Evolutionary conservation across 2,329 filamentous ascomycete genomes (phyloP), one percentile per base, ranked within the genome.

Genomic region (Aspergillus sp.): DNA sequence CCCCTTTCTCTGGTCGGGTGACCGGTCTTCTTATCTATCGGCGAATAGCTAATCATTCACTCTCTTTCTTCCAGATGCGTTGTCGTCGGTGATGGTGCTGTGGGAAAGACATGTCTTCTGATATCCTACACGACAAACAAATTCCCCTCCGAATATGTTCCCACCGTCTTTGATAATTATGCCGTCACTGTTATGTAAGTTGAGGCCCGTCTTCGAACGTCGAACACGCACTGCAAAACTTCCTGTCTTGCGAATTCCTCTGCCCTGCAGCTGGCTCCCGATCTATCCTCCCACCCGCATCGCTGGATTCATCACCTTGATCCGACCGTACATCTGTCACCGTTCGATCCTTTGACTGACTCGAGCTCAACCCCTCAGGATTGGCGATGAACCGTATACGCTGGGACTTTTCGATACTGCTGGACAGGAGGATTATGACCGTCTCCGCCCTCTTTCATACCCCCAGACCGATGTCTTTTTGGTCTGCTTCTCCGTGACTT

Each of bases 61-160:
- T 49, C 39, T 45, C 49, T 7, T 55, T 18, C 36, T 58, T 62
- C 52, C 69, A 99, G 95, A 82, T 99, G 95, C 82, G 95, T 99
- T 73, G 95, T 99, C 70, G 95, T 99, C 73, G 95, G 95, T 77
- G 95, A 99, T 80, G 95, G 95, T 93, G 95, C 95, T 67, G 95
- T 99, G 70, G 95, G 95, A 78, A 99, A 99, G 85, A 99, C 95
- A 68, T 99, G 95, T 81, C 87, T 99, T 66, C 87, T 99, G 75
- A 99, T 99, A 82, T 96, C 92, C 77, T 99, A 99, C 81, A 99
- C 95, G 66, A 99, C 95, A 66, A 99, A 99, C 85, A 98, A 98
- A 74, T 99, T 99, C 79, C 95, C 95, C 39, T 97, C 93, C 72
- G 95, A 99, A 93, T 99, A 99, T 79, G 95, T 99, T 60, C 95